phyloP scores from a whole-genome alignment of 2,329 filamentous ascomycete genomes.

The Zymoseptoria passerinii region DNA sequence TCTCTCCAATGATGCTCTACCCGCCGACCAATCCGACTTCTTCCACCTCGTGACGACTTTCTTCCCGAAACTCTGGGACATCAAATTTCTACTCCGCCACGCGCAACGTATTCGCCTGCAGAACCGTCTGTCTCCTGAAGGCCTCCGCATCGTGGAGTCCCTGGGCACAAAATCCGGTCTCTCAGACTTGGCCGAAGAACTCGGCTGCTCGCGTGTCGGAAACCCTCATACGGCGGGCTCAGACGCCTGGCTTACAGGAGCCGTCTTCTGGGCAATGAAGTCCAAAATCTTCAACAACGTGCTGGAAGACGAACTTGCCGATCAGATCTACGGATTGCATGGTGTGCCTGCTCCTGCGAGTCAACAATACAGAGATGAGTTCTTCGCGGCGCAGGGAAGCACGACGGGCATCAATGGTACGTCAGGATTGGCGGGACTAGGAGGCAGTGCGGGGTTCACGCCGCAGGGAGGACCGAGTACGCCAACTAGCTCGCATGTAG shows the following conservation, averaged over 20 bases:
- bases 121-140: constrained; percentile 48
- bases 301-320: constrained; percentile 70
- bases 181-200: constrained; percentile 85
- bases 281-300: constrained; percentile 78
- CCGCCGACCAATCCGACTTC: constrained; percentile 84
- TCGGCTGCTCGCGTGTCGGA: constrained; percentile 83
- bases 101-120: constrained; percentile 48
- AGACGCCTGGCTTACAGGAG: constrained; percentile 85
- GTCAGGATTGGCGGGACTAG: constrained; percentile 11
- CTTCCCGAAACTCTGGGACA: constrained; percentile 89
- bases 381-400: constrained; percentile 35
- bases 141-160: constrained; percentile 67
- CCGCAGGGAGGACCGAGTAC: constrained; percentile 16
- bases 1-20: constrained; percentile 71
- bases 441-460: constrained; percentile 11
- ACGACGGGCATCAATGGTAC: constrained; percentile 18
- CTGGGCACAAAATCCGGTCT: constrained; percentile 86
- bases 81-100: constrained; percentile 94
- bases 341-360: constrained; percentile 48
- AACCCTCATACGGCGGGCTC: constrained; percentile 87
- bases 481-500: constrained; percentile 15
- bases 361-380: constrained; percentile 41
- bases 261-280: constrained; percentile 89
- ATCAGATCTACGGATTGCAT: constrained; percentile 89
- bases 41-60: constrained; percentile 82